A percentile compares a stretch with the other conserved stretches of the same genome.
Conservation (phyloP, 2,329 filamentous ascomycete species). For the Colletotrichum graminicola region DNA sequence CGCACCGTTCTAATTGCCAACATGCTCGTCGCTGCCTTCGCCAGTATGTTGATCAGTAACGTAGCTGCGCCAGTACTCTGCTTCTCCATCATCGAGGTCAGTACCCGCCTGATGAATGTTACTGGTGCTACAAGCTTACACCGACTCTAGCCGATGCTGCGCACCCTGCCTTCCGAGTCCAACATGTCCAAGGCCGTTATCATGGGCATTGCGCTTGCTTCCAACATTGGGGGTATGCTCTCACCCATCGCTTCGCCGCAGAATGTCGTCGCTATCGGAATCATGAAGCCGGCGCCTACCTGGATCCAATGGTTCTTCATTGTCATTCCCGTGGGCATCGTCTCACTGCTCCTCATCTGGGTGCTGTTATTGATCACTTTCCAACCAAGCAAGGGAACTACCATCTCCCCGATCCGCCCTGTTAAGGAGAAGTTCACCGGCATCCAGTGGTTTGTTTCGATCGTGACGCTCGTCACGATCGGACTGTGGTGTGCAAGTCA, state of each 20-base stretch:
- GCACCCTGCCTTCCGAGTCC: slow-evolving; percentile 90
- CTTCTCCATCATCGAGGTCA: slow-evolving; percentile 94
- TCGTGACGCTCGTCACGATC: slow-evolving; percentile 88
- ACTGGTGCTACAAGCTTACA: slow-evolving; percentile 32
- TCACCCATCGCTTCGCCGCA: slow-evolving; percentile 98
- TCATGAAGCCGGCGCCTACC: slow-evolving; percentile 91
- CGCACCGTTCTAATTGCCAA: slow-evolving; percentile 92
- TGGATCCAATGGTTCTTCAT: slow-evolving; percentile 99
- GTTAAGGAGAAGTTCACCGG: slow-evolving; percentile 90
- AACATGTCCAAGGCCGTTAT: slow-evolving; percentile 96
- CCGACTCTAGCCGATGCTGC: slow-evolving; percentile 80
- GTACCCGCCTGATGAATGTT: slow-evolving; percentile 42
- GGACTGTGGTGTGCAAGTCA: slow-evolving; percentile 92
- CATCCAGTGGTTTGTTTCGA: slow-evolving; percentile 91
- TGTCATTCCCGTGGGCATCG: slow-evolving; percentile 89
- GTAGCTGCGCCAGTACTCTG: slow-evolving; percentile 97
- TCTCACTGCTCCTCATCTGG: slow-evolving; percentile 93
- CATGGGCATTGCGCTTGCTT: slow-evolving; percentile 92
- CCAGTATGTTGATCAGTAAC: slow-evolving; percentile 99
- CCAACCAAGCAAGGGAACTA: slow-evolving; percentile 84
- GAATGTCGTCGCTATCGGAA: slow-evolving; percentile 95
- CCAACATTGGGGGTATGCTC: slow-evolving; percentile 95
- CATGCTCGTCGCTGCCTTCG: slow-evolving; percentile 98
- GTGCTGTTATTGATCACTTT: slow-evolving; percentile 86
- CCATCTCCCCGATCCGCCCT: slow-evolving; percentile 90